Conservation (phyloP, 257 asterid genomes). For the Solanum appendiculatum region DNA sequence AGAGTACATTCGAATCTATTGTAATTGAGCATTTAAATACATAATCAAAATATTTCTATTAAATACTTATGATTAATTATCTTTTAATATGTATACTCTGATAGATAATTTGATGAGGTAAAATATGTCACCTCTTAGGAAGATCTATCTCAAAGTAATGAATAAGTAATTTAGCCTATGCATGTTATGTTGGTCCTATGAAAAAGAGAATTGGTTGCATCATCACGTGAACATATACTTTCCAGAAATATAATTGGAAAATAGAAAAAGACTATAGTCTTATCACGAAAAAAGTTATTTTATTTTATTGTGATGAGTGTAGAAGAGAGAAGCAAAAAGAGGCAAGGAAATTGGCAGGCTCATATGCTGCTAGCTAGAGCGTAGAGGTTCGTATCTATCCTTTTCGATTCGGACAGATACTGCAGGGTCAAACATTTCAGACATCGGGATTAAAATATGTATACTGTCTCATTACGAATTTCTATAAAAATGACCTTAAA, state of each 20-base stretch:
- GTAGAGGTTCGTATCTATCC: background rate
- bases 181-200: background rate
- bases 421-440: slow-evolving; percentile 45
- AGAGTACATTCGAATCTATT: too few species aligned
- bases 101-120: background rate
- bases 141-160: too few species aligned
- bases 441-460: slow-evolving; percentile 14
- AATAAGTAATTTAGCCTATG: background rate
- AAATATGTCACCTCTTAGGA: background rate
- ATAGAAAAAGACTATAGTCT: too few species aligned
- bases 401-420: slow-evolving; percentile 36
- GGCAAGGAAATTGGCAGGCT: background rate
- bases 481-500: slow-evolving; percentile 11
- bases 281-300: background rate
- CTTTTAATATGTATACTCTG: background rate
- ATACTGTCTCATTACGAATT: slow-evolving; percentile 14
- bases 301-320: background rate
- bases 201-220: background rate
- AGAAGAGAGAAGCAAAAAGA: background rate
- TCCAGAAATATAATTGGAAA: background rate
- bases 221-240: background rate
- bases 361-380: background rate
- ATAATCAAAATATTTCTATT: background rate
- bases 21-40: background rate
- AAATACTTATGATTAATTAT: background rate